Conservation (phyloP, 495 filamentous ascomycete species). For the Lophium mytilinum region DNA sequence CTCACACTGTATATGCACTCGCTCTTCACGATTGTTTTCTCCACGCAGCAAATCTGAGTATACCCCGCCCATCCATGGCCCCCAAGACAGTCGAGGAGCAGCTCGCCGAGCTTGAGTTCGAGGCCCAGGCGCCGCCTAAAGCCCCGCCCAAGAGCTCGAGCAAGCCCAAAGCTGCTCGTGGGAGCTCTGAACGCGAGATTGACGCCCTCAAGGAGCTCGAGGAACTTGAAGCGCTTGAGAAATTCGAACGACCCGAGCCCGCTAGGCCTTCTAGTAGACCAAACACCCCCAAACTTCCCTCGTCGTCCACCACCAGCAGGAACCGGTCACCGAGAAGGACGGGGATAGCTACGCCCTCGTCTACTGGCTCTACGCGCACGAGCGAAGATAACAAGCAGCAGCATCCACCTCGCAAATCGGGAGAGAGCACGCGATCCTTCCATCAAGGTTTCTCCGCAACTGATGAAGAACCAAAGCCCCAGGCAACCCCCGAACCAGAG, state of each 20-base stretch:
- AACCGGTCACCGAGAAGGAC: constrained; percentile 49
- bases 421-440: constrained; percentile 63
- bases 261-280: constrained; percentile 54
- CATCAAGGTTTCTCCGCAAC: constrained; percentile 44
- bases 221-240: constrained; percentile 68
- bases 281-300: constrained; percentile 67
- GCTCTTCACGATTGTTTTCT: too few species aligned
- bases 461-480: constrained; percentile 30
- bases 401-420: constrained; percentile 53
- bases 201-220: constrained; percentile 46
- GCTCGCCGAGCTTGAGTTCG: constrained; percentile 26
- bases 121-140: constrained; percentile 14
- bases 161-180: constrained; percentile 33
- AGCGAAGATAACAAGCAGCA: constrained; percentile 50
- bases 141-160: constrained; percentile 22
- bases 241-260: constrained; percentile 32
- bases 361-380: constrained; percentile 36
- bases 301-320: constrained; percentile 47
- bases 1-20: too few species aligned
- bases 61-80: constrained; percentile 3
- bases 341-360: constrained; percentile 48
- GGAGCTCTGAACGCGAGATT: constrained; percentile 15
- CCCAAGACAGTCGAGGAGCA: constrained; percentile 25
- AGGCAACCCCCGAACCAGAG: constrained; percentile 19
- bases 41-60: too few species aligned